Evolutionary conservation across 352 stramenopile species (phyloP), one percentile per base, ranked within the genome.

Genomic region (Phytophthora hibernalis): DNA sequence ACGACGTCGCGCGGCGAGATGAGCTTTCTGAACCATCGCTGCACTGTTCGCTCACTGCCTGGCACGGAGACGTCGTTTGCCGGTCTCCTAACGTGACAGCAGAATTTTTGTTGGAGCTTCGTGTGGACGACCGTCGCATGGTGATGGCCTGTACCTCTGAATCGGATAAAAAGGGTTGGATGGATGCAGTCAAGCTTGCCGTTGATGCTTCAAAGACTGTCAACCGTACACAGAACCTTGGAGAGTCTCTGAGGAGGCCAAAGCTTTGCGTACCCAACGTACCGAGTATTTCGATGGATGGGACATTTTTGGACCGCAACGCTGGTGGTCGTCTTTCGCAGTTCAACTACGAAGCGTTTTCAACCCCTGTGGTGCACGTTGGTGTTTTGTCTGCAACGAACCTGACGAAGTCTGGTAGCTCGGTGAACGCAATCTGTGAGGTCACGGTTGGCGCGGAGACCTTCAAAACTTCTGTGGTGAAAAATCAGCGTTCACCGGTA

Each of bases 161-260:
- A 63, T 82, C 82, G 12, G 87, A 95, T 65, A 93, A 93, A 68
- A 93, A 93, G 51, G 77, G 77, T 11, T 95, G 87, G 87, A 93
- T 95, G 82, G 87, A 95, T 67, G 87, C 87, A 1, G 69, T 95
- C 51, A 95, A 95, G 66, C 68, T 95, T 16, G 87, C 85, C 21
- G 92, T 95, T 33, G 87, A 95, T 54, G 87, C 87, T 10, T 93
- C 85, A 0, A 92, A 93, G 62, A 95, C 87, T 24, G 86, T 95
- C 20, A 88, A 87, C 45, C 77, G 80, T 26, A 92, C 82, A 26
- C 79, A 89, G 15, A 86, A 61, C 47, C 67, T 71, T 13, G 71
- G 68, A 15, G 74, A 91, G 24, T 90, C 83, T 28, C 60, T 91
- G 22, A 73, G 74, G 69, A 88, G 52, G 74, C 74, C 22, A 84